These are phyloP conservation scores for Monascus purpureus DNA, from an alignment of 495 filamentous ascomycete species.

Conservation along the genomic window DNA sequence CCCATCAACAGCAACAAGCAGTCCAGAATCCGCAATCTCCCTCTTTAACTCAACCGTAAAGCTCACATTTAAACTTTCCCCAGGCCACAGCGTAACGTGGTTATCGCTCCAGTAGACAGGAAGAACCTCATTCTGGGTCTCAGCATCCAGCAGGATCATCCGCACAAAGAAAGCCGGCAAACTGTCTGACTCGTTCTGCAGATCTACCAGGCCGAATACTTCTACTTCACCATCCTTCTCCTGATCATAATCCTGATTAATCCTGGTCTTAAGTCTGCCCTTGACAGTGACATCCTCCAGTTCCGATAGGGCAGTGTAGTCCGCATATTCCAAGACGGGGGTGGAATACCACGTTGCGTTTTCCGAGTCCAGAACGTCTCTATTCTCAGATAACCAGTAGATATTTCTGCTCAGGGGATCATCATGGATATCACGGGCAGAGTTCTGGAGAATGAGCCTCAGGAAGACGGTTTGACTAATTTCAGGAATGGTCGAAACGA, in stretches of 20 bases:
- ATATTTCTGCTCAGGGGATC: slow-evolving; percentile 41
- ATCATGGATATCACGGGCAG: slow-evolving; percentile 4
- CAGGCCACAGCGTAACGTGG: slow-evolving; percentile 46
- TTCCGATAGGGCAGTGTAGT: slow-evolving; percentile 34
- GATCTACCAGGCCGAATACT: slow-evolving; percentile 10
- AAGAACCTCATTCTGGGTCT: slow-evolving; percentile 24
- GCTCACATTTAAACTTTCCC: slow-evolving; percentile 29
- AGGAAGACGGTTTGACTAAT: slow-evolving; percentile 34
- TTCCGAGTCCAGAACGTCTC: slow-evolving; percentile 41
- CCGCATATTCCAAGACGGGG: slow-evolving; percentile 37
- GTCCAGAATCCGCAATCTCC: slow-evolving; percentile 6
- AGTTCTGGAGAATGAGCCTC: slow-evolving; percentile 30
- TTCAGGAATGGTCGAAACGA: slow-evolving; percentile 10
- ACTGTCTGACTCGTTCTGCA: slow-evolving; percentile 35
- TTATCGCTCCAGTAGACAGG: slow-evolving; percentile 48
- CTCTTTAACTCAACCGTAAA: slow-evolving; percentile 10
- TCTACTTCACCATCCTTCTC: background rate
- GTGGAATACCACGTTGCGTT: slow-evolving; percentile 45
- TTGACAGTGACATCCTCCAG: slow-evolving; percentile 24
- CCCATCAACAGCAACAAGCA: slow-evolving; percentile 3
- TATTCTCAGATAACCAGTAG: slow-evolving; percentile 41
- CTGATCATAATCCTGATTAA: background rate
- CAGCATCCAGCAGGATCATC: slow-evolving; percentile 28
- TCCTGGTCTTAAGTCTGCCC: slow-evolving; percentile 8
- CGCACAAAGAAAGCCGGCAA: slow-evolving; percentile 45